phyloP scores from a whole-genome alignment of 2,329 filamentous ascomycete genomes.

The Thielaviopsis musarum region DNA sequence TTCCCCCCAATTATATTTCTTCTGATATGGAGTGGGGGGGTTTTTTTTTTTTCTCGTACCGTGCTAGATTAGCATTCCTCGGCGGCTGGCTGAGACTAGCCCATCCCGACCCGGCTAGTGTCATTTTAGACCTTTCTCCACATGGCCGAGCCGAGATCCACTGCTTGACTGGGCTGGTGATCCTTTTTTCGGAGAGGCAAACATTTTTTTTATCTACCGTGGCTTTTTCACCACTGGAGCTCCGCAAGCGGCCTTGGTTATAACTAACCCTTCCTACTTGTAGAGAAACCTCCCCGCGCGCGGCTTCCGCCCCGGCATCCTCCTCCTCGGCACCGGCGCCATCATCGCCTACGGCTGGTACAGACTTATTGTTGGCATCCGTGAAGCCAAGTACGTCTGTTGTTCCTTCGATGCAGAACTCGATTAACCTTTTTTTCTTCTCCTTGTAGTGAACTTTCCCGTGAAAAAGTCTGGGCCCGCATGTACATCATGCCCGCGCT shows the following conservation, averaged over 20 bases:
- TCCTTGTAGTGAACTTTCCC: slow-evolving; percentile 62
- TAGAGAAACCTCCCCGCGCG: slow-evolving; percentile 83
- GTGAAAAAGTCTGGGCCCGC: slow-evolving; percentile 96
- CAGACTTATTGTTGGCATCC: slow-evolving; percentile 62
- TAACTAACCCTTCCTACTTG: background rate
- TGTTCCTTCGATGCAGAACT: too few relatives aligned
- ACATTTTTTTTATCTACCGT: background rate
- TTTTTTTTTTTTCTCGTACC: too few relatives aligned
- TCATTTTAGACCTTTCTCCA: too few relatives aligned
- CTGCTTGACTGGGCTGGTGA: background rate
- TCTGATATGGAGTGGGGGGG: background rate
- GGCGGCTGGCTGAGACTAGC: too few relatives aligned
- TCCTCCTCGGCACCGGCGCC: slow-evolving; percentile 59
- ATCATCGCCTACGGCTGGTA: slow-evolving; percentile 88
- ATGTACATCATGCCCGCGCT: slow-evolving; percentile 88
- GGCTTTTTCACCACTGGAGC: background rate
- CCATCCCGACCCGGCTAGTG: too few relatives aligned
- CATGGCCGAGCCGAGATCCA: background rate
- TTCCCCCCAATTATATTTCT: slow-evolving; percentile 12
- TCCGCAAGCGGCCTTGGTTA: background rate
- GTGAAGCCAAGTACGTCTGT: slow-evolving; percentile 70
- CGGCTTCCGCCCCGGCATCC: slow-evolving; percentile 69
- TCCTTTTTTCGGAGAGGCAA: too few relatives aligned
- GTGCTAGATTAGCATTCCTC: too few relatives aligned
- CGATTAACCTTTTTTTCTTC: background rate